Base-by-base conservation (phyloP, 163 green algal genomes). In the Scenedesmus sp. region DNA sequence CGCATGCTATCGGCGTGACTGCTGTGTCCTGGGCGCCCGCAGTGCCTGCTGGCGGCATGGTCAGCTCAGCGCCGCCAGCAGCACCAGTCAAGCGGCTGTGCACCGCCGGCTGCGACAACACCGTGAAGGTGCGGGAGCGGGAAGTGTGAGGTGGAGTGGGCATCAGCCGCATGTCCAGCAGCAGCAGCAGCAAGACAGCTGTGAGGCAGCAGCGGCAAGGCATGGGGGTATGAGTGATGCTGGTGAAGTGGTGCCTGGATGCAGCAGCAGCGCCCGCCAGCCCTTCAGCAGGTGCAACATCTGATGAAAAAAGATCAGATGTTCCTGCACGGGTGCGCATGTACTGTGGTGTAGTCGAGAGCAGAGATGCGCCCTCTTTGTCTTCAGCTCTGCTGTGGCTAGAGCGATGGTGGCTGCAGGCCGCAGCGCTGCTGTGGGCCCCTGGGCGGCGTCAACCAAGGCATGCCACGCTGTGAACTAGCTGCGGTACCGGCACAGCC, bases 81-180 rank as follows among this genome's bases (percentile, higher is more conserved):
- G 87, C 94, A 59, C 93, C 95, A 0, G 95, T 97, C 34, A 96
- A 96, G 87, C 95, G 97, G 8, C 93, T 99, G 10, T 97, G 95
- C 54, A 97, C 96, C 3, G 93, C 93, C 10, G 98, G 98, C 67
- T 99, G 97, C 92, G 98, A 99, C 95, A 99, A 98, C 92, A 95
- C 93, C 7, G 94, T 98, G 55, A 97, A 97, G 94, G 95, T 98
- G 57, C 0, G 74, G 91, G 96, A 90, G 26, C 54, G 70, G 59
- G 76, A 60, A 89, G 59, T 54, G 88, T 83, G 73, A n/a, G 12
- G 15, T 85, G 84, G 4, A 89, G 81, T 52, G 18, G 74, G 55
- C 4, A 20, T 4, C 62, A 83, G 60, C 52, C n/a, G n/a, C n/a
- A n/a, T n/a, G n/a, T n/a, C n/a, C n/a, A 55, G 66, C 46, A 66